Evolutionary conservation across 441 rosid genomes (phyloP).

Genomic region (Pelargonium fulgidum): DNA sequence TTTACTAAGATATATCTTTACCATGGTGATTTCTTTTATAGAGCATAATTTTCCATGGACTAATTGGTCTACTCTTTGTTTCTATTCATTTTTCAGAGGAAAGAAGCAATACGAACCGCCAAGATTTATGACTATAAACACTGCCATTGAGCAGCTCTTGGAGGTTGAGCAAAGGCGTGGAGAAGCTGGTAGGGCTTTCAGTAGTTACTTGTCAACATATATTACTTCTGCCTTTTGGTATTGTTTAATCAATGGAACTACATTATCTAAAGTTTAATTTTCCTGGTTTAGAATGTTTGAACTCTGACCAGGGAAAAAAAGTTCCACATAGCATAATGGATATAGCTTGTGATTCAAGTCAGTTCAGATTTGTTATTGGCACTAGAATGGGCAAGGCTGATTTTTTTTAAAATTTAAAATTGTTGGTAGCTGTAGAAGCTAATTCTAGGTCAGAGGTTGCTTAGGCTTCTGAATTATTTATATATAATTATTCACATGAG

Average conservation of each 20-base stretch:
- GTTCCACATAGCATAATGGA: not conserved
- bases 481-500: too few relatives aligned
- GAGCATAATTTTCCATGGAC: not conserved
- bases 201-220: not conserved
- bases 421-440: too few relatives aligned
- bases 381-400: not conserved
- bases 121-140: conserved; percentile 72
- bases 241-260: not conserved
- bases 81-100: conserved; percentile 40
- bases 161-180: conserved; percentile 62
- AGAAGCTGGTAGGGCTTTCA: conserved; percentile 42
- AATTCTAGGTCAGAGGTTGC: too few relatives aligned
- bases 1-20: not conserved
- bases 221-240: not conserved
- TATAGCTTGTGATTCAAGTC: not conserved
- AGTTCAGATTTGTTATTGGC: not conserved
- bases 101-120: conserved; percentile 80
- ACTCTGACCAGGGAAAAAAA: not conserved
- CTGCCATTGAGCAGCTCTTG: conserved; percentile 78
- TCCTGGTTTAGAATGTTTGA: not conserved
- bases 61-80: conserved; percentile 6
- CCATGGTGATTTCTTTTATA: not conserved
- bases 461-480: too few relatives aligned
- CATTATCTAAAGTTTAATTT: not conserved
- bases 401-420: too few relatives aligned